These are phyloP conservation scores for Ceratobasidium sp. DNA, from an alignment of 1,284 basidiomycete species.

Conservation along the genomic window DNA sequence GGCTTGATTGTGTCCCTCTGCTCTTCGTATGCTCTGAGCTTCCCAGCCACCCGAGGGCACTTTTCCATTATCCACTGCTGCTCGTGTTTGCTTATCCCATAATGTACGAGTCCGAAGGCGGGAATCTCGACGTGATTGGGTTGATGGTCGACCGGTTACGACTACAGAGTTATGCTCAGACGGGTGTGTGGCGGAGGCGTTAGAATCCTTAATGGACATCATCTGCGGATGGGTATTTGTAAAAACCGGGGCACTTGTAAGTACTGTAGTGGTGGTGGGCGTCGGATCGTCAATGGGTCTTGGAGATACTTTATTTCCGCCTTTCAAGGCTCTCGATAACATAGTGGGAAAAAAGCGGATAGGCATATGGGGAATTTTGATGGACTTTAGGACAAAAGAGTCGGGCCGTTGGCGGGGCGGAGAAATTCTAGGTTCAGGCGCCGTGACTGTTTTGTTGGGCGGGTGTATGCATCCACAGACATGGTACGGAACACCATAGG, in stretches of 20 bases:
- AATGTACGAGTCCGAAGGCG: not conserved
- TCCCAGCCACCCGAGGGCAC: slow-evolving; percentile 22
- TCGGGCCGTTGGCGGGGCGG: too few species aligned
- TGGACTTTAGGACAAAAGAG: too few species aligned
- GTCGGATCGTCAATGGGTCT: too few species aligned
- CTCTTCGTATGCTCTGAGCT: not conserved
- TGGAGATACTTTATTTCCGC: too few species aligned
- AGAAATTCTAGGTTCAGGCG: too few species aligned
- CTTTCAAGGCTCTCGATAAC: too few species aligned
- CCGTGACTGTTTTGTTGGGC: too few species aligned
- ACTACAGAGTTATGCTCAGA: slow-evolving; percentile 46
- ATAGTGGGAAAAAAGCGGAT: too few species aligned
- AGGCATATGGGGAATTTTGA: too few species aligned
- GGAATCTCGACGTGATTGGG: not conserved
- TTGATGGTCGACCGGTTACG: slow-evolving; percentile 35
- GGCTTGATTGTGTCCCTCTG: slow-evolving; percentile 3
- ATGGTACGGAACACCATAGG: slow-evolving; percentile 36
- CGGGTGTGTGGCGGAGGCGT: slow-evolving; percentile 45
- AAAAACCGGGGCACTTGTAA: slow-evolving; percentile 13
- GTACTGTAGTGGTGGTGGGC: slow-evolving; percentile 31
- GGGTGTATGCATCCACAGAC: slow-evolving; percentile 43
- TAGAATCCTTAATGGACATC: slow-evolving; percentile 39
- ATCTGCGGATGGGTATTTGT: slow-evolving; percentile 43
- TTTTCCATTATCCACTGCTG: slow-evolving; percentile 9
- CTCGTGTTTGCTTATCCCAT: slow-evolving; percentile 19